Base-by-base conservation (phyloP, 371 early-diverging fungal species). In the Lichtheimia ornata region DNA sequence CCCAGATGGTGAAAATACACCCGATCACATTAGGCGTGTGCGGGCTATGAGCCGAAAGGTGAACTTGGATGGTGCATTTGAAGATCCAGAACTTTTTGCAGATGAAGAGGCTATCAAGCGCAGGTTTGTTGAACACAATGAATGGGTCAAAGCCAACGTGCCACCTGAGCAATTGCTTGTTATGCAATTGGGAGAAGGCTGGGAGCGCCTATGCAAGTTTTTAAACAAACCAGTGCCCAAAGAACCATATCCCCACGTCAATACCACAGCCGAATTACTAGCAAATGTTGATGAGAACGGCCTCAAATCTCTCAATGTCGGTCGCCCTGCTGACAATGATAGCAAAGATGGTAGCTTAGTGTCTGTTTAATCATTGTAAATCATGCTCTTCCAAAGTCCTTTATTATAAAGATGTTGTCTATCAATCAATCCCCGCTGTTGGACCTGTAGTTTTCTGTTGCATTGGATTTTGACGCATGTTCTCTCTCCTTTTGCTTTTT, bases 161-260 rank as follows among this genome's bases (percentile, higher is more conserved):
- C 56, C 65, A 12, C 42, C 60, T 1, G 65, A 56, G 6, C 55
- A 49, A 5, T 20, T 65, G 24, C 61, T 65, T 14, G 53, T 65
- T 0, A 50, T 59, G 22, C 18, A 65, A 14, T 42, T 72, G 15
- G 76, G 72, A 11, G 70, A 72, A 27, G 72, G 72, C 5, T 51
- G 44, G 56, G 63, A 62, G 15, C 17, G 45, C 4, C 41, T 62
- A 0, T 62, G 63, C 27, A 14, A n/a, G 27, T 62, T 62, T 44
- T 28, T 62, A n/a, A 45, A 45, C 5, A 56, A 51, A 17, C 43
- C 47, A 9, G 41, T 62, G 5, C 55, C 56, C 2, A 22, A 54
- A 2, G 62, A 30, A 12, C 49, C 62, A 14, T 61, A 61, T 49
- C 62, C 60, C 5, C 42, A 60, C 30, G 44, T 25, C 17, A 60